These are phyloP conservation scores for Leishmania martiniquensis DNA, from an alignment of 208 protist genomes.

Conservation along the genomic window DNA sequence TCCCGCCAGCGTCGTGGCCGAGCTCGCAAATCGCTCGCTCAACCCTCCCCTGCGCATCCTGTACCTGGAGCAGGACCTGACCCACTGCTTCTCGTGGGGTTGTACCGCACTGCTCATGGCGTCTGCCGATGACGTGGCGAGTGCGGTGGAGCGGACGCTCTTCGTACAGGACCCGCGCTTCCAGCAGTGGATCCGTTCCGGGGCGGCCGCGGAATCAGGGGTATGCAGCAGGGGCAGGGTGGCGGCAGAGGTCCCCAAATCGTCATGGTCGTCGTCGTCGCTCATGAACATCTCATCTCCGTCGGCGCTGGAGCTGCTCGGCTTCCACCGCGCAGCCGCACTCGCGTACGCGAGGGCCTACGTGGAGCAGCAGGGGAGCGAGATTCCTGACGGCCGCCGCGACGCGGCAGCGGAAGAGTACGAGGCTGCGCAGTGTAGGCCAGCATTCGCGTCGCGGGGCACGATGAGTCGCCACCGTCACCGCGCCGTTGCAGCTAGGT, in stretches of 20 bases:
- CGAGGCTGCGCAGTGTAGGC: background rate
- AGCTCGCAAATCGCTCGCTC: conserved; percentile 58
- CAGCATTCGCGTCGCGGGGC: background rate
- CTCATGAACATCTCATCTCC: conserved; percentile 19
- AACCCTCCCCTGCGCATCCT: conserved; percentile 58
- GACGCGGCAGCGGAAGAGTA: background rate
- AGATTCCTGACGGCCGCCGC: background rate
- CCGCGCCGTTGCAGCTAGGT: conserved; percentile 8
- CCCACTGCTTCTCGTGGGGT: conserved; percentile 40
- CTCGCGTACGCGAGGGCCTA: conserved; percentile 40
- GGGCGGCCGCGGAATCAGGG: background rate
- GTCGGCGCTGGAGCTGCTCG: conserved; percentile 49
- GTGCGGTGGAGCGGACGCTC: conserved; percentile 27
- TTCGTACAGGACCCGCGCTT: conserved; percentile 43
- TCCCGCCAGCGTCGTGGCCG: conserved; percentile 37
- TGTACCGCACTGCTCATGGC: conserved; percentile 32
- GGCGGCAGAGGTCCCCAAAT: background rate
- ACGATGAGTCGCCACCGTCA: background rate
- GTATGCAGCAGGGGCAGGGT: background rate
- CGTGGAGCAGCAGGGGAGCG: conserved; percentile 13
- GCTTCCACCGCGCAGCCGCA: conserved; percentile 48
- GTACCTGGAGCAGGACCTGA: conserved; percentile 48
- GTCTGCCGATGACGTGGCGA: conserved; percentile 44
- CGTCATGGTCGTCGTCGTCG: conserved; percentile 10
- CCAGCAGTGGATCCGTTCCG: conserved; percentile 16